Evolutionary conservation across 2,329 filamentous ascomycete species (phyloP), one percentile per base, ranked within the genome.

Genomic region (Epichloe scottii): DNA sequence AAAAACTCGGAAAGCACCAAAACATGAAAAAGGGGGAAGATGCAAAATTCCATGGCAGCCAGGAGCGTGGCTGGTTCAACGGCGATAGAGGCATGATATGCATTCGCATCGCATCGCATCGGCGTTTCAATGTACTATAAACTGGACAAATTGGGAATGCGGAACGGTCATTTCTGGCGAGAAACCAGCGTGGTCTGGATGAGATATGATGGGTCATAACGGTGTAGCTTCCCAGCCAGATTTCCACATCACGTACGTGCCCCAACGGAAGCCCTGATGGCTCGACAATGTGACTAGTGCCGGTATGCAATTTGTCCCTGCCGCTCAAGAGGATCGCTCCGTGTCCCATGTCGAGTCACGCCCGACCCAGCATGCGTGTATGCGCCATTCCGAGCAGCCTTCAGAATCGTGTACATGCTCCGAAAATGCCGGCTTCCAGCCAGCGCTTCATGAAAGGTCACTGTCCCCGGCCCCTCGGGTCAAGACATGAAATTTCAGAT

Each of bases 121-220:
- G 63, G 63, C 62, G 63, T 66, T 66, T 37, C 53, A 51, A 58
- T 65, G 62, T 63, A 64, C 59, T 59, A 62, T 63, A 65, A 55
- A 60, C 17, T 48, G 43, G 43, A 4, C 7, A 21, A 19, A 53
- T 44, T 51, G 52, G 51, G 46, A 53, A 51, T 53, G 54, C 44
- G 53, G 52, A 35, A 42, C 40, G n/a, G 37, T 14, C 46, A 51
- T 48, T 33, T 46, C 53, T 49, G 53, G 55, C 47, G 53, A 48
- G 53, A 46, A 11, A n/a, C 14, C 19, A 33, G 19, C 30, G n/a
- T 30, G 46, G 33, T 26, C 35, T 48, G 14, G 14, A 41, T 12
- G 40, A 21, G 12, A 30, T 12, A 14, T 19, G 39, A 33, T 52
- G 53, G 42, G 21, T 3, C n/a, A 15, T 30, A 30, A 44, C 19